These are phyloP conservation scores for Tolypocladium album DNA, from an alignment of 2,329 filamentous ascomycete genomes.

Conservation along the genomic window DNA sequence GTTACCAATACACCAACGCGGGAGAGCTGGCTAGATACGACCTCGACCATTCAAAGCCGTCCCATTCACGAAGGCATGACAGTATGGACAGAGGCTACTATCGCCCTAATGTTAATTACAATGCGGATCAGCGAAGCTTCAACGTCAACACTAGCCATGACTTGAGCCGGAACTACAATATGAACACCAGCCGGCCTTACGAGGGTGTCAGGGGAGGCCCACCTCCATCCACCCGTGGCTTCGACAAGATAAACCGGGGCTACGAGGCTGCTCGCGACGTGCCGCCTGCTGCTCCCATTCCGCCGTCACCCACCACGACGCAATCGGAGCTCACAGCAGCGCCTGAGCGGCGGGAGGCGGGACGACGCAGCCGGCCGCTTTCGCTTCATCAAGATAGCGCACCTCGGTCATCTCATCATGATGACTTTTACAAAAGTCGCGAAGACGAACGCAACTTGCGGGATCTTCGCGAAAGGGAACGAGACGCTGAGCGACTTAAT, in stretches of 20 bases:
- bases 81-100: constrained; percentile 45
- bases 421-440: constrained; percentile 37
- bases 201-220: constrained; percentile 37
- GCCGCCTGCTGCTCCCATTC: constrained; percentile 29
- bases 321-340: constrained; percentile 8
- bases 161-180: constrained; percentile 29
- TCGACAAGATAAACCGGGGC: constrained; percentile 54
- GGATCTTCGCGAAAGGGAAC: constrained; percentile 28
- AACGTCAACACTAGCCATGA: constrained; percentile 36
- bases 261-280: constrained; percentile 36
- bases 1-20: constrained; percentile 54
- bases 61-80: constrained; percentile 34
- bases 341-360: constrained; percentile 9
- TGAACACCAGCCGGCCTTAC: constrained; percentile 20
- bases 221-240: constrained; percentile 58
- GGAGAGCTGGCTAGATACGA: constrained; percentile 52
- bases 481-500: constrained; percentile 20
- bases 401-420: constrained; percentile 30
- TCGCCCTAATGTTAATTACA: constrained; percentile 43
- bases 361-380: constrained; percentile 29
- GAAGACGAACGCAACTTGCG: constrained; percentile 35
- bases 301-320: constrained; percentile 20
- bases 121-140: constrained; percentile 32
- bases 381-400: constrained; percentile 43
- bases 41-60: constrained; percentile 38